Conservation (phyloP, 2,329 filamentous ascomycete species). For the Curvularia sp. region DNA sequence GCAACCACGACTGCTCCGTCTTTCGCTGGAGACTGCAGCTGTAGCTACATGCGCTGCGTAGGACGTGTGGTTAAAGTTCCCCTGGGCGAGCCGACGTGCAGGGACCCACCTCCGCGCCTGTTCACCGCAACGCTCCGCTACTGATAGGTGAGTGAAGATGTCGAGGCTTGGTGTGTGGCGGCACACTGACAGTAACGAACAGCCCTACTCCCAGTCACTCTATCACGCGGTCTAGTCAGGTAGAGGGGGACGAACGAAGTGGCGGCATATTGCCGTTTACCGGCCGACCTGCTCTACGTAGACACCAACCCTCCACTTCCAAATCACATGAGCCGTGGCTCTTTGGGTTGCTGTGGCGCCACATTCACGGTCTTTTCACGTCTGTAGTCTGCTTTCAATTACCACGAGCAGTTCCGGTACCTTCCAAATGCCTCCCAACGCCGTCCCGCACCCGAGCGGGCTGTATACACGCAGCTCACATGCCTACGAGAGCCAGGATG, state of each 20-base stretch:
- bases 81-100: conserved; percentile 16
- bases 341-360: conserved; percentile 1
- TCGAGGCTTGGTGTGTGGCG: not conserved
- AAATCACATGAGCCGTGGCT: conserved; percentile 6
- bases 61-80: conserved; percentile 9
- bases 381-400: conserved; percentile 10
- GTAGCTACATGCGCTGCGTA: conserved; percentile 8
- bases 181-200: conserved; percentile 6
- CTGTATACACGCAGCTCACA: conserved; percentile 28
- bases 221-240: conserved; percentile 13
- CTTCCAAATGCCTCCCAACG: conserved; percentile 24
- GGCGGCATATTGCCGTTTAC: conserved; percentile 43
- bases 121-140: conserved; percentile 24
- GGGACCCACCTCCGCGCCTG: conserved; percentile 22
- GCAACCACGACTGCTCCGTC: not conserved
- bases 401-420: conserved; percentile 5
- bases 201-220: conserved; percentile 9
- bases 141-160: conserved; percentile 16
- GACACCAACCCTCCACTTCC: conserved; percentile 16
- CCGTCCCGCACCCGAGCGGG: conserved; percentile 15
- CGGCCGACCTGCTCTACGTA: conserved; percentile 21
- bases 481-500: conserved; percentile 24
- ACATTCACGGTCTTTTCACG: conserved; percentile 2
- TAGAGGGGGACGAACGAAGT: conserved; percentile 20
- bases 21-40: not conserved